Conservation (phyloP, 2,329 filamentous ascomycete genomes). For the Davidsoniella neocaledoniae region DNA sequence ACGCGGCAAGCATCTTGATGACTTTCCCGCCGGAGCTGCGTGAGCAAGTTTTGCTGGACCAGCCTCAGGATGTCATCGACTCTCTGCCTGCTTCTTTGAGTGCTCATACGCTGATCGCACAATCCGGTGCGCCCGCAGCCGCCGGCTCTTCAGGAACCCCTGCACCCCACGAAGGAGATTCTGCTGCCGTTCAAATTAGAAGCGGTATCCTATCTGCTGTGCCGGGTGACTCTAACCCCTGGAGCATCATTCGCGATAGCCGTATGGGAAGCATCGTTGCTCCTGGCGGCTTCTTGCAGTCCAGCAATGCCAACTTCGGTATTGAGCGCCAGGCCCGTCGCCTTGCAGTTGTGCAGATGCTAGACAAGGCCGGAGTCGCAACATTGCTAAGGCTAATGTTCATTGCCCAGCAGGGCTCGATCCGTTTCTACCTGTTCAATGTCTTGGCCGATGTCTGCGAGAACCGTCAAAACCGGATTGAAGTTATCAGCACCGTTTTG, state of each 20-base stretch:
- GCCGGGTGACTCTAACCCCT: no score
- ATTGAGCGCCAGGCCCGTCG: constrained; percentile 31
- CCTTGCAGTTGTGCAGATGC: constrained; percentile 72
- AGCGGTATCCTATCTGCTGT: no score
- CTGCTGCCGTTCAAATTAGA: constrained; percentile 7
- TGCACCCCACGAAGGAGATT: constrained; percentile 21
- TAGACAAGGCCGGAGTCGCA: constrained; percentile 88
- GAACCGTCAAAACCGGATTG: constrained; percentile 87
- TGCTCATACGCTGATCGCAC: constrained; percentile 63
- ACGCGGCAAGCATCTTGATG: constrained; percentile 78
- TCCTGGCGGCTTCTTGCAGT: not conserved
- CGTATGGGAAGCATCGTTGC: not conserved
- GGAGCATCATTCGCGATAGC: no score
- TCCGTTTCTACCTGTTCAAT: constrained; percentile 67
- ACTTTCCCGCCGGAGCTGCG: constrained; percentile 74
- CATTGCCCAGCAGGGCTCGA: constrained; percentile 76
- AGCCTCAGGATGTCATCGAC: constrained; percentile 74
- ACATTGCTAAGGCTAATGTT: constrained; percentile 98
- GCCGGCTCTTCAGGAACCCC: no score
- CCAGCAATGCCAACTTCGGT: not conserved
- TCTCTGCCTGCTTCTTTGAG: constrained; percentile 73
- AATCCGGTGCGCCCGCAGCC: not conserved
- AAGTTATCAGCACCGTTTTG: constrained; percentile 82
- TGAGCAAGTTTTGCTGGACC: constrained; percentile 76
- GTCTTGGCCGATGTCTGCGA: constrained; percentile 86